Percentiles rank a stretch among this genome's conserved stretches.
Evolutionary conservation across 1,284 basidiomycete genomes (phyloP).

Genomic region (Chalciporus sp.): DNA sequence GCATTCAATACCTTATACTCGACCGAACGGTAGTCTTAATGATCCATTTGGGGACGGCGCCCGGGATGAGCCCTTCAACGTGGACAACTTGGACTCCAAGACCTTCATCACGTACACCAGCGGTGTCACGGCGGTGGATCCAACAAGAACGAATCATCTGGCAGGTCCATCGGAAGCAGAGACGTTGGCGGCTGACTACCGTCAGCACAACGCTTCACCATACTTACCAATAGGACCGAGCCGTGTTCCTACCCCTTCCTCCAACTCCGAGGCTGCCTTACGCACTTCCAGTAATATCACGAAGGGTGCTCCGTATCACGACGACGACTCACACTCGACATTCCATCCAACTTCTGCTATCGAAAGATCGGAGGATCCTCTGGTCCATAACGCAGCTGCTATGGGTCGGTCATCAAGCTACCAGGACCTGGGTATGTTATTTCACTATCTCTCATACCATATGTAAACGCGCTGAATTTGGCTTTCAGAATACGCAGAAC

Average conservation of each 20-base stretch:
- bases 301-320: slow-evolving; percentile 25
- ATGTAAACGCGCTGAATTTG: not conserved
- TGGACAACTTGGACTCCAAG: slow-evolving; percentile 17
- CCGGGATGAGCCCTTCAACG: slow-evolving; percentile 25
- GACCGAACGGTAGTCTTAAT: slow-evolving; percentile 8
- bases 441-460: not conserved
- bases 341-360: slow-evolving; percentile 24
- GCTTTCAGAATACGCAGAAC: slow-evolving; percentile 60
- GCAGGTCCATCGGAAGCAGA: slow-evolving; percentile 27
- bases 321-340: slow-evolving; percentile 23
- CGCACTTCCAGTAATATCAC: slow-evolving; percentile 3
- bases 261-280: slow-evolving; percentile 2
- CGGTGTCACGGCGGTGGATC: slow-evolving; percentile 15
- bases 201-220: slow-evolving; percentile 19
- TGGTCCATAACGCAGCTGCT: slow-evolving; percentile 49
- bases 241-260: slow-evolving; percentile 19
- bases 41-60: slow-evolving; percentile 33
- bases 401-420: slow-evolving; percentile 43
- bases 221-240: slow-evolving; percentile 4
- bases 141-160: not conserved
- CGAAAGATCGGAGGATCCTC: slow-evolving; percentile 41
- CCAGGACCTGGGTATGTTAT: slow-evolving; percentile 56
- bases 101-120: slow-evolving; percentile 28
- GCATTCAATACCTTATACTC: slow-evolving; percentile 10
- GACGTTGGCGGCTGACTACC: slow-evolving; percentile 31